phyloP scores from a whole-genome alignment of 2,329 filamentous ascomycete genomes.

The Aspergillus jensenii region DNA sequence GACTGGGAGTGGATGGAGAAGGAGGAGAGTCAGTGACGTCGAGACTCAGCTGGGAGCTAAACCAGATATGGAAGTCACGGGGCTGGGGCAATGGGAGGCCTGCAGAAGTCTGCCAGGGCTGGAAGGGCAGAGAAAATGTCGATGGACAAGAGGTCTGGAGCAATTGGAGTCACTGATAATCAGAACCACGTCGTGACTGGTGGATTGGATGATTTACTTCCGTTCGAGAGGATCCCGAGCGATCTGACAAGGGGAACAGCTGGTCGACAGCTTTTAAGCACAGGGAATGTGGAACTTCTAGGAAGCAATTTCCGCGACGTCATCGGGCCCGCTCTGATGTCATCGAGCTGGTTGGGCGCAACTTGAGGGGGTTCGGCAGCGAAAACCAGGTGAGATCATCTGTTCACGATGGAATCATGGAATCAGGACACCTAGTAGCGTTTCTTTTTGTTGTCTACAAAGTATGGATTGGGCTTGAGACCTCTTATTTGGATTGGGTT shows the following conservation, averaged over 20 bases:
- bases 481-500: too few relatives aligned
- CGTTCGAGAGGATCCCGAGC: constrained; percentile 3
- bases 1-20: not conserved
- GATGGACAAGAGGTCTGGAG: constrained; percentile 6
- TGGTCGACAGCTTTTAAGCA: not conserved
- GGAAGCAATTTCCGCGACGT: constrained; percentile 15
- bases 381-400: not conserved
- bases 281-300: not conserved
- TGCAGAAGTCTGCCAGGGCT: not conserved
- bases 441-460: not conserved
- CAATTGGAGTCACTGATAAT: not conserved
- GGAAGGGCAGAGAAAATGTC: not conserved
- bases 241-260: not conserved
- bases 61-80: constrained; percentile 17
- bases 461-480: not conserved
- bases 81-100: not conserved
- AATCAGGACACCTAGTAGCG: not conserved
- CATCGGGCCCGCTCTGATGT: constrained; percentile 22
- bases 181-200: not conserved
- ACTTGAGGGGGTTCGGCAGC: not conserved
- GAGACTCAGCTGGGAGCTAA: constrained; percentile 14
- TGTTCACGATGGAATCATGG: not conserved
- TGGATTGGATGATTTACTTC: constrained; percentile 2
- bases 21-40: constrained; percentile 23
- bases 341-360: constrained; percentile 12